Base-by-base conservation (phyloP, 2,329 filamentous ascomycete species). In the Xylariaceae sp. region DNA sequence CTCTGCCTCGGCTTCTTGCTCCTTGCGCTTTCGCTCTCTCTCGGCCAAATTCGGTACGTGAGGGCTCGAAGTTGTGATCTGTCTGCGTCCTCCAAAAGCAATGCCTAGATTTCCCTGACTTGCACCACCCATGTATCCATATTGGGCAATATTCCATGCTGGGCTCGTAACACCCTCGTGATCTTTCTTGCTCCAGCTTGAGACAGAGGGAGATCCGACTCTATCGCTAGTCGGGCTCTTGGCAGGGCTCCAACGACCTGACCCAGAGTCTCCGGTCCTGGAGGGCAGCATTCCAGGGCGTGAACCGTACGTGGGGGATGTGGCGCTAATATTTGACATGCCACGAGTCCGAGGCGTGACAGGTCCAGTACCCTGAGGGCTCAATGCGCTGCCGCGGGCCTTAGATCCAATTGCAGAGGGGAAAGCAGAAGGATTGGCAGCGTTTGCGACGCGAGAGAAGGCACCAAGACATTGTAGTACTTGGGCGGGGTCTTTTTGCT, bases 71-170 rank as follows among this genome's bases (percentile, higher is more conserved):
- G 80, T 90, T 9, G 91, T 97, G 65, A 99, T 97, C 71, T 99
- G 94, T 52, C 94, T 83, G 60, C 91, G 82, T 15, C 86, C 89
- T 48, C 94, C 94, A 69, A 97, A 97, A 11, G 89, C 83, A 59
- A 99, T 90, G 15, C 94, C 94, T 54, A 96, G 83, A 61, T 95
- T 97, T 3, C 90, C 92, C 68, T 99, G 94, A 63, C 89, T 96
- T 22, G 94, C 94, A 43, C 94, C 94, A 50, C 94, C 94, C 87
- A 97, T 94, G 70, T 96, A 99, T 7, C 94, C 91, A 66, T 99
- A 99, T 66, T 99, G 94, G 49, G 91, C 87, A 60, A 97, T 97
- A 66, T 97, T 99, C 94, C 94, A 99, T 1, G 94, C 94, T 0
- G 94, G 94, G 22, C 85, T 78, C 1, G 91, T 96, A 40, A 78